phyloP scores from a whole-genome alignment of 2,329 filamentous ascomycete species.

The Zymoseptoria brevis region DNA sequence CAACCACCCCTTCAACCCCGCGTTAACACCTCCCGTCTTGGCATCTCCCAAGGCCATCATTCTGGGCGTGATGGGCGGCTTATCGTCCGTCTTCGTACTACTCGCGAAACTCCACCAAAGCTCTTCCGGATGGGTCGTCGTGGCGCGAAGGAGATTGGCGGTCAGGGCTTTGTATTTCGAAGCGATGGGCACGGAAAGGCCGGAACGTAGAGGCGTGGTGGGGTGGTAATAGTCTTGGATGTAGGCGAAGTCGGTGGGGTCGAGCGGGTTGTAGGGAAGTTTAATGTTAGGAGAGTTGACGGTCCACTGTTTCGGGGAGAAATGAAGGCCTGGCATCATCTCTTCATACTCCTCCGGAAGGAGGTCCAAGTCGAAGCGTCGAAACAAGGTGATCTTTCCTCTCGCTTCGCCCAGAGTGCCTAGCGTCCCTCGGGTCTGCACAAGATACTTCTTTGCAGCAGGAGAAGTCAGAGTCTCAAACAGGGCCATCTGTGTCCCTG shows the following conservation, averaged over 20 bases:
- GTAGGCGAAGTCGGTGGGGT: conserved; percentile 34
- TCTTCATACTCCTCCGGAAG: conserved; percentile 31
- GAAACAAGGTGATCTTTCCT: conserved; percentile 37
- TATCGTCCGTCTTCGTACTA: conserved; percentile 35
- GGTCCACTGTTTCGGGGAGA: conserved; percentile 38
- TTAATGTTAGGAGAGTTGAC: conserved; percentile 37
- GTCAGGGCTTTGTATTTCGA: conserved; percentile 40
- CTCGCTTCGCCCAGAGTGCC: conserved; percentile 31
- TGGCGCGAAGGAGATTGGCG: conserved; percentile 35
- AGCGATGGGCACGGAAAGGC: conserved; percentile 33
- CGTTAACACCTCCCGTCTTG: conserved; percentile 38
- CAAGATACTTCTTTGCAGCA: conserved; percentile 35
- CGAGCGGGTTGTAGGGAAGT: conserved; percentile 36
- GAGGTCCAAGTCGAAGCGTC: conserved; percentile 40
- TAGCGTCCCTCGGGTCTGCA: conserved; percentile 31
- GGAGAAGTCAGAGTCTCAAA: conserved; percentile 34
- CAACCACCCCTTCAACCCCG: conserved; percentile 34
- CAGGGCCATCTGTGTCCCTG: conserved; percentile 32
- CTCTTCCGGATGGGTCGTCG: conserved; percentile 24
- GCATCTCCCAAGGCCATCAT: conserved; percentile 42
- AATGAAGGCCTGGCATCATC: conserved; percentile 40
- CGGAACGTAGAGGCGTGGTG: conserved; percentile 24
- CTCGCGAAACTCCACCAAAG: conserved; percentile 45
- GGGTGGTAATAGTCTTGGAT: conserved; percentile 46
- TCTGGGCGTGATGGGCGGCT: conserved; percentile 35